These are phyloP conservation scores for Rhizopus arrhizus DNA, from an alignment of 371 early-diverging fungal species.

Conservation along the genomic window DNA sequence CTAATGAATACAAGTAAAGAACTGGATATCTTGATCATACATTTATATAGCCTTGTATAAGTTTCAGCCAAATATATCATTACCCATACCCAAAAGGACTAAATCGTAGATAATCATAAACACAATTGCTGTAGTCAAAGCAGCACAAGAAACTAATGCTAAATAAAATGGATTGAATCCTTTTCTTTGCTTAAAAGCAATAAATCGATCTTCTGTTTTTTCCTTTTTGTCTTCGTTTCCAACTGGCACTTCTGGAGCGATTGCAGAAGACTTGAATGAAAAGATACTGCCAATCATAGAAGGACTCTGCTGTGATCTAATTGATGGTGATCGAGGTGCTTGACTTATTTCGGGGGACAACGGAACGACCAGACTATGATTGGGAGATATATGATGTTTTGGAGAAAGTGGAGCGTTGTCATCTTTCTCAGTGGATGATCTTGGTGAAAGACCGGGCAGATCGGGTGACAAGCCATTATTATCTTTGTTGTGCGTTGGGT, in stretches of 20 bases:
- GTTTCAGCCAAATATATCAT: slow-evolving; percentile 28
- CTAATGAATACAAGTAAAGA: too few relatives aligned
- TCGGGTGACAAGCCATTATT: not conserved
- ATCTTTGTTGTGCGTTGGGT: slow-evolving; percentile 2
- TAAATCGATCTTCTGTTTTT: slow-evolving; percentile 14
- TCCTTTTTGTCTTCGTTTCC: slow-evolving; percentile 7
- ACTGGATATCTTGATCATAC: too few relatives aligned
- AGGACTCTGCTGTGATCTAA: slow-evolving; percentile 4
- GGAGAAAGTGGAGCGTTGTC: not conserved
- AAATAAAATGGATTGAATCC: slow-evolving; percentile 43
- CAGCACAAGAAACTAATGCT: slow-evolving; percentile 31
- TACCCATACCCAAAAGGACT: slow-evolving; percentile 35
- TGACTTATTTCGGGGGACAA: slow-evolving; percentile 12
- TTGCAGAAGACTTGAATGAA: slow-evolving; percentile 16
- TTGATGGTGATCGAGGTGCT: slow-evolving; percentile 8
- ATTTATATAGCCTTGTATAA: too few relatives aligned
- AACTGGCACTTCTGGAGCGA: slow-evolving; percentile 1
- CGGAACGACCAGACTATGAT: too few relatives aligned
- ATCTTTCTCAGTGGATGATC: not conserved
- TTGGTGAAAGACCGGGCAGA: not conserved
- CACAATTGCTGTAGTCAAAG: slow-evolving; percentile 29
- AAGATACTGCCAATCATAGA: slow-evolving; percentile 22
- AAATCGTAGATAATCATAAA: slow-evolving; percentile 51
- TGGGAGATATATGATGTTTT: too few relatives aligned
- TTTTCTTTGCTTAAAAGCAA: slow-evolving; percentile 32